A percentile compares a stretch with the other conserved stretches of the same genome.
Conservation (phyloP, 495 filamentous ascomycete species). For the Amorphotheca resinae region DNA sequence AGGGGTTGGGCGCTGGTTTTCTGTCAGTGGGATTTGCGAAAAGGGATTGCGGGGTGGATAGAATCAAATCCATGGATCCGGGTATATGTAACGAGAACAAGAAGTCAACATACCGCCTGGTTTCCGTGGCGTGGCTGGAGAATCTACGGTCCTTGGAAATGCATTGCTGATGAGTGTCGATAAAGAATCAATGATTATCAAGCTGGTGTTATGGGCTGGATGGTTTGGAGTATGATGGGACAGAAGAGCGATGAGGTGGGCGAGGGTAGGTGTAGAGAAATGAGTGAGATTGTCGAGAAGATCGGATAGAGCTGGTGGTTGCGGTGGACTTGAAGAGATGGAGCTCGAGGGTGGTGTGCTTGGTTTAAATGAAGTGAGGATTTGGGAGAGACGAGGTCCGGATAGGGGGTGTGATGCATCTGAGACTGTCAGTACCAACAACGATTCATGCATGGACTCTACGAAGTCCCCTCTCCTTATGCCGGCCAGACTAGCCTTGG, state of each 20-base stretch:
- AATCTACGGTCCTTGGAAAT: constrained; percentile 38
- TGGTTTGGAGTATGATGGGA: constrained; percentile 30
- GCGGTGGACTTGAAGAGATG: constrained; percentile 1
- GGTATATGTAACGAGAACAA: too few relatives aligned
- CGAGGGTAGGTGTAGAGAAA: constrained; percentile 34
- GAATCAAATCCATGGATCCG: too few relatives aligned
- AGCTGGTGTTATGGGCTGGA: constrained; percentile 35
- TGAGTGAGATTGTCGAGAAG: constrained; percentile 30
- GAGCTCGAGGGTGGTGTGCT: not conserved
- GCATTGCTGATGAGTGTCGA: constrained; percentile 47
- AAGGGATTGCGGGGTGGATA: not conserved
- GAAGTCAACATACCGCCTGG: constrained; percentile 5
- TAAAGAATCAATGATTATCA: constrained; percentile 50
- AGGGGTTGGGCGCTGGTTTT: constrained; percentile 30
- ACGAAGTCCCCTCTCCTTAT: too few relatives aligned
- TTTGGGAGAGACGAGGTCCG: constrained; percentile 26
- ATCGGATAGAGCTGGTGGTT: constrained; percentile 5
- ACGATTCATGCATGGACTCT: too few relatives aligned
- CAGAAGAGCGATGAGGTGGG: constrained; percentile 33
- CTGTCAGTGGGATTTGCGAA: constrained; percentile 15
- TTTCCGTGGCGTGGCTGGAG: constrained; percentile 12
- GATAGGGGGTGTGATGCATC: constrained; percentile 38
- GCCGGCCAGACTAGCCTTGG: too few relatives aligned
- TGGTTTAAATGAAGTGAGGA: constrained; percentile 19
- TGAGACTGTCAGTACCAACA: constrained; percentile 18